Base-by-base conservation (phyloP, 345 rosid genomes). In the Euphorbia peplus region DNA sequence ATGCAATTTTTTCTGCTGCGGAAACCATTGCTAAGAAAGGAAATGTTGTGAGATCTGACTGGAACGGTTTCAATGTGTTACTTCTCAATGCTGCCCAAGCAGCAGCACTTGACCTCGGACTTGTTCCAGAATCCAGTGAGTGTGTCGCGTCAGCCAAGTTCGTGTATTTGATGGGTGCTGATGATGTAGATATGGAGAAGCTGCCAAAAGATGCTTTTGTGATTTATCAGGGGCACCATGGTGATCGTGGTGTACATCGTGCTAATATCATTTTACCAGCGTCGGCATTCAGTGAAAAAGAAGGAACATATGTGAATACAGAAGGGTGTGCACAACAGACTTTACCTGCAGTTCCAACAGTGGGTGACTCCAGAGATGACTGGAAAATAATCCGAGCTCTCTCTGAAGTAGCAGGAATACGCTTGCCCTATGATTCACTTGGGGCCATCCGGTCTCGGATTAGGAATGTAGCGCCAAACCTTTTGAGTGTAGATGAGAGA, bases 71-170 rank as follows among this genome's bases (percentile, higher is more conserved):
- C 60, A 95, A 92, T 78, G 86, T 83, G 29, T 81, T 95, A 76
- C 99, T 95, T 72, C 79, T 80, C 53, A 87, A 84, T 75, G 99
- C 99, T 67, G 96, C 97, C 50, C 99, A 95, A 80, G 99, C 98
- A 35, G 98, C 99, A 16, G 86, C 99, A 26, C 97, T 95, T 39
- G 99, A 95, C 78, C 99, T 95, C 13, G 99, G 99, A 52, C 96
- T 92, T 57, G 83, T 92, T 24, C 97, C 97, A 50, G 89, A 83
- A 75, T 85, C 98, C 3, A 73, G 70, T 46, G 79, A 85, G 68
- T 78, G 93, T 75, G 76, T 95, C 0, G 87, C 87, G 76, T 78
- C 92, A 7, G 96, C 95, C 21, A 95, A 90, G 70, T 90, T 95
- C 19, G 87, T 92, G 29, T 95, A 92, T 79, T 67, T 95, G 68